Evolutionary conservation across 176 grass and related monocot genomes (phyloP).

Genomic region (Oryza meyeriana): DNA sequence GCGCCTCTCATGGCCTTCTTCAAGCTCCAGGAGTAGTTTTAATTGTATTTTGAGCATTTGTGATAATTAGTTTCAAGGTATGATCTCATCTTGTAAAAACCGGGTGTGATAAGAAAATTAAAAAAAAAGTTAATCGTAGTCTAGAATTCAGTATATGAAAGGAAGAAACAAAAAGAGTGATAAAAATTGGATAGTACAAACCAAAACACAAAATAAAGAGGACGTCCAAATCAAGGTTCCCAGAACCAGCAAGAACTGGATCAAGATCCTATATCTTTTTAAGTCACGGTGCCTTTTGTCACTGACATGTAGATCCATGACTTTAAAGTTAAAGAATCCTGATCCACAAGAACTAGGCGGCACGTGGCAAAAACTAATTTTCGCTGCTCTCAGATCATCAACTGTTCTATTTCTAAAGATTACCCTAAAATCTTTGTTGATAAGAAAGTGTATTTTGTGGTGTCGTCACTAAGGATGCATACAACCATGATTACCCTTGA

Average conservation of each 20-base stretch:
- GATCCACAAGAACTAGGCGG: no score
- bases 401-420: background rate
- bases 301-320: no score
- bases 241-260: no score
- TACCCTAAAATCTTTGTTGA: background rate
- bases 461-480: background rate
- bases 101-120: background rate
- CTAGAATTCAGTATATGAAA: background rate
- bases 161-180: no score
- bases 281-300: no score
- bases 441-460: background rate
- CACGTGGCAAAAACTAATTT: background rate
- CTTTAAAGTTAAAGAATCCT: no score
- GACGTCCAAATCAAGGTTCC: no score
- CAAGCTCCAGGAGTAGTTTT: no score
- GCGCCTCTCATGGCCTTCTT: slow-evolving; percentile 47
- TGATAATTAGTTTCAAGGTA: background rate
- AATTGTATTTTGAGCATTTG: no score
- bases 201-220: no score
- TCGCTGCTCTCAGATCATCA: background rate
- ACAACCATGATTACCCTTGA: background rate
- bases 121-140: background rate
- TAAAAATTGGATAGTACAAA: no score
- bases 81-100: background rate
- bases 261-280: no score